Conservation (phyloP, 805 yeast genomes). For the Yarrowia deformans region DNA sequence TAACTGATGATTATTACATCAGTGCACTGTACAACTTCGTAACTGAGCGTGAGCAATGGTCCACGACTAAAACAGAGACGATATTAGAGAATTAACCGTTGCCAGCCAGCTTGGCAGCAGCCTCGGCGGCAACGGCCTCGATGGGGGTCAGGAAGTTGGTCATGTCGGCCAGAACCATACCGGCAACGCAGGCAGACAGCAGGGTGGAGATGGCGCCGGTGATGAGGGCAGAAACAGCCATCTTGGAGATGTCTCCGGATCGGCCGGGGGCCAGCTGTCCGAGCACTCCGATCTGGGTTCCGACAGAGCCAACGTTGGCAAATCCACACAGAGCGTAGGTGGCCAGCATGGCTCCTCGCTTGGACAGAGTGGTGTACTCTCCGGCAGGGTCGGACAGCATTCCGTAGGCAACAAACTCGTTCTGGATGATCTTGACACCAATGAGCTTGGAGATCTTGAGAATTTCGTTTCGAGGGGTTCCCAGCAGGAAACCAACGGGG, state of each 20-base stretch:
- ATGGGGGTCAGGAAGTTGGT: constrained; percentile 40
- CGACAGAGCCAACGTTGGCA: constrained; percentile 67
- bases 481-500: constrained; percentile 66
- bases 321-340: constrained; percentile 70
- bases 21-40: constrained; percentile 29
- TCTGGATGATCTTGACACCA: constrained; percentile 65
- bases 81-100: neutral
- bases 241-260: constrained; percentile 57
- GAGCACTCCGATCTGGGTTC: constrained; percentile 67
- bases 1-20: constrained; percentile 2
- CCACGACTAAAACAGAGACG: neutral
- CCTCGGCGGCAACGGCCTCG: constrained; percentile 35
- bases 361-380: constrained; percentile 57
- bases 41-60: constrained; percentile 4
- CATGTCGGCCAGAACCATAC: constrained; percentile 66
- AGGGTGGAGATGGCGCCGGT: constrained; percentile 63
- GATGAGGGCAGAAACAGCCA: constrained; percentile 59
- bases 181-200: constrained; percentile 65
- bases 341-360: constrained; percentile 62
- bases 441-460: constrained; percentile 60
- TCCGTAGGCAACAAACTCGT: constrained; percentile 65
- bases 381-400: constrained; percentile 51
- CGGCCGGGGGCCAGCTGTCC: constrained; percentile 62
- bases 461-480: constrained; percentile 62
- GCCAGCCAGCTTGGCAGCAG: constrained; percentile 26